Percentiles rank a stretch among this genome's conserved stretches.
Evolutionary conservation across 768 basidiomycete genomes (phyloP).

Genomic region (Calvatia gigantea): DNA sequence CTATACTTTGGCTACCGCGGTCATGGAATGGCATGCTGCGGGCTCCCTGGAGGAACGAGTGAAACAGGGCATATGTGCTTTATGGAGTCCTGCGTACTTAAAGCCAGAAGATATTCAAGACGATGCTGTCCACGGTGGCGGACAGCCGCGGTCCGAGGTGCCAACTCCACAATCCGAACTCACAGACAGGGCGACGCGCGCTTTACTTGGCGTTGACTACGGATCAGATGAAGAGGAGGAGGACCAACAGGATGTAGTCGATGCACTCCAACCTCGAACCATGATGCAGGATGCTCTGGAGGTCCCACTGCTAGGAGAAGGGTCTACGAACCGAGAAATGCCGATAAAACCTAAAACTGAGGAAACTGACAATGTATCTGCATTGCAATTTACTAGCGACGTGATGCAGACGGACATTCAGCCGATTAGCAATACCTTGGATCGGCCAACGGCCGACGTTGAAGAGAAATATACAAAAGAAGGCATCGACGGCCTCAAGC

Average conservation of each 20-base stretch:
- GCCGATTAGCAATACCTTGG: not conserved
- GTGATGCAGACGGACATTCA: not conserved
- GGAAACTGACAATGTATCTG: slow-evolving; percentile 55
- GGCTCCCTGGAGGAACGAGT: slow-evolving; percentile 61
- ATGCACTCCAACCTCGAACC: slow-evolving; percentile 53
- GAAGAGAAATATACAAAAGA: slow-evolving; percentile 5
- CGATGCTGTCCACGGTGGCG: slow-evolving; percentile 24
- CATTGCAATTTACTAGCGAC: slow-evolving; percentile 14
- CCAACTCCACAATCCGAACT: slow-evolving; percentile 14
- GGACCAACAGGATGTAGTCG: slow-evolving; percentile 51
- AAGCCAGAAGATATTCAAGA: slow-evolving; percentile 32
- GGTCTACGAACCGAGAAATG: slow-evolving; percentile 17
- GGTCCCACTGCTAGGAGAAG: slow-evolving; percentile 20
- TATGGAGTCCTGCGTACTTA: slow-evolving; percentile 51
- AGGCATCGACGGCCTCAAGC: slow-evolving; percentile 42
- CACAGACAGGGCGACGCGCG: slow-evolving; percentile 20
- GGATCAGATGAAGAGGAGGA: slow-evolving; percentile 67
- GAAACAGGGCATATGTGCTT: slow-evolving; percentile 60
- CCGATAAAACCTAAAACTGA: slow-evolving; percentile 33
- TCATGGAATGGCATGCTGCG: slow-evolving; percentile 85
- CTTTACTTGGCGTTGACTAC: slow-evolving; percentile 46
- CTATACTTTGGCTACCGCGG: slow-evolving; percentile 74
- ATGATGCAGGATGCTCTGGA: slow-evolving; percentile 60
- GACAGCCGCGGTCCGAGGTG: slow-evolving; percentile 25
- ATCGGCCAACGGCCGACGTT: slow-evolving; percentile 1